Evolutionary conservation across 345 rosid species (phyloP), one percentile per base, ranked within the genome.

Genomic region (Physaria fendleri): DNA sequence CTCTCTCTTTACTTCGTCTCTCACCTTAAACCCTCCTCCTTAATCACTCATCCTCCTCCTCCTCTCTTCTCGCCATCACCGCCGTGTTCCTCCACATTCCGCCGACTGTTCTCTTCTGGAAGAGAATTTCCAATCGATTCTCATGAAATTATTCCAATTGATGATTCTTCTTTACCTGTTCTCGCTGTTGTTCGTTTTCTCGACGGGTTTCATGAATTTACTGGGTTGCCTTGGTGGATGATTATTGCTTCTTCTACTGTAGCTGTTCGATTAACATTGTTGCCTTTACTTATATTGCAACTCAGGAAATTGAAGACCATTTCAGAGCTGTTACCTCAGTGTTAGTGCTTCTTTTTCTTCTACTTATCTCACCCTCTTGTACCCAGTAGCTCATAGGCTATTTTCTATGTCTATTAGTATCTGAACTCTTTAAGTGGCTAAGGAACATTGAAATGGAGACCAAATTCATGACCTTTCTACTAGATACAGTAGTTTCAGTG

Each of bases 221-320:
- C 90, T 45, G 92, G 96, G 43, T 64, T 85, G 46, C 95, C 98
- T 67, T 92, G 98, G 96, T 92, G 98, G 98, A 34, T 83, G 44
- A 57, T 85, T 29, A 86, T 92, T 58, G 83, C 78, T 13, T 86
- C 97, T 43, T 82, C 95, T 2, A 83, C 98, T 2, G 40, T 84
- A 55, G 87, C 82, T 15, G 65, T 92, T 82, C 76, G 97, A 71
- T 11, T 80, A 25, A 62, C 82, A 1, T 44, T 88, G 65, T 52
- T 92, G 22, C 98, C 98, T 37, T 46, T 77, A 21, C 74, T 88
- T 23, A 64, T 88, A 40, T 50, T 88, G 57, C 96, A 86, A 77
- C 82, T 86, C 40, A 69, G 69, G 64, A 92, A 86, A 76, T 1
- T 92, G 41, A 73, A 74, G 64, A 72, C 9, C 43, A 79, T 92